These are phyloP conservation scores for Solanum sparsipilum DNA, from an alignment of 257 asterid species.

Conservation along the genomic window DNA sequence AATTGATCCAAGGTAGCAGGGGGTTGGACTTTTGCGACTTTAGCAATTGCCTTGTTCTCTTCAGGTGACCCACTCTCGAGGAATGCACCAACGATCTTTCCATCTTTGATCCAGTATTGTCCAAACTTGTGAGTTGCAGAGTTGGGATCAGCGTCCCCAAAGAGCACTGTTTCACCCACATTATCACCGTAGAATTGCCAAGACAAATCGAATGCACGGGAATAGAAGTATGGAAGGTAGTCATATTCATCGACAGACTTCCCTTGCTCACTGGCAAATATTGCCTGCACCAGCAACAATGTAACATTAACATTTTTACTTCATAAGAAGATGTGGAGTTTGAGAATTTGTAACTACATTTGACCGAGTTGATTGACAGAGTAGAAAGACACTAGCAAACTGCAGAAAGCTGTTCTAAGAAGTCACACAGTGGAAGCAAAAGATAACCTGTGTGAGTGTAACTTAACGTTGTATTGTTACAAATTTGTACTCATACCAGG, in stretches of 20 bases:
- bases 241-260: conserved; percentile 55
- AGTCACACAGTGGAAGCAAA: not conserved
- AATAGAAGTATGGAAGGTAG: conserved; percentile 85
- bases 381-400: not conserved
- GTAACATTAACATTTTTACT: not conserved
- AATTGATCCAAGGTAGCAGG: conserved; percentile 47
- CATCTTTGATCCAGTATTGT: conserved; percentile 76
- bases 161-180: conserved; percentile 61
- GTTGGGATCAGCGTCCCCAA: conserved; percentile 61
- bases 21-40: conserved; percentile 75
- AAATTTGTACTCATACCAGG: not conserved
- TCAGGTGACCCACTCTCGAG: conserved; percentile 82
- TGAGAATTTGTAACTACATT: not conserved
- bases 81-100: conserved; percentile 76
- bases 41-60: conserved; percentile 79
- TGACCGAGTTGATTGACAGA: not conserved
- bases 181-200: conserved; percentile 95
- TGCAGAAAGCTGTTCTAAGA: not conserved
- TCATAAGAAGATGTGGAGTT: not conserved
- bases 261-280: conserved; percentile 57
- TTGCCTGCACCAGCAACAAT: conserved; percentile 44
- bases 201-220: conserved; percentile 77
- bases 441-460: not conserved
- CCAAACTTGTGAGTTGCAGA: conserved; percentile 82
- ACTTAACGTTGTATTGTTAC: not conserved